Base-by-base conservation (phyloP, 2,329 filamentous ascomycete species). In the Knoxdaviesia proteae region DNA sequence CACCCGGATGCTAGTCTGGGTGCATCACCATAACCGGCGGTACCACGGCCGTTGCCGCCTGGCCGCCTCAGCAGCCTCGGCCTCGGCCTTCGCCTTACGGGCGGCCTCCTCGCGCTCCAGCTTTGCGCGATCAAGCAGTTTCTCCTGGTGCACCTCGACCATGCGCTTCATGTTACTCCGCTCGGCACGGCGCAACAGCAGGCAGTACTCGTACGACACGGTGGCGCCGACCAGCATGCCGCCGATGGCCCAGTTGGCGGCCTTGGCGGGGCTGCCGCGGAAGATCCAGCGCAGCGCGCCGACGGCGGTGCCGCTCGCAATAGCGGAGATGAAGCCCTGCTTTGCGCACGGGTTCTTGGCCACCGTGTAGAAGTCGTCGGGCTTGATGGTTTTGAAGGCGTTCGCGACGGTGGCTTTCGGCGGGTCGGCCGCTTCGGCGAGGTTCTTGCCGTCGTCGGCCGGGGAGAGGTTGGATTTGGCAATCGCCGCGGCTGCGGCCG, bases 161-260 rank as follows among this genome's bases (percentile, higher is more conserved):
- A 82, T 82, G 49, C 84, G 68, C 57, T 81, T 80, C 77, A 98
- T 88, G 47, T 84, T 80, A 47, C 77, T 74, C 51, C 78, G 73
- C 60, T 96, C 88, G 47, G 79, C 68, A 40, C 72, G 67, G 46
- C 86, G 69, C 47, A 72, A 70, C 50, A 77, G 77, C 53, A 86
- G 77, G 61, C 88, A 96, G 53, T 80, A 84, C 60, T 94, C 84
- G 60, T 86, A 90, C 41, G 79, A 78, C 32, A 69, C 68, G 39
- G 80, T 64, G n/a, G 80, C 77, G 6, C 71, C 71, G 20, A 80
- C 55, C 30, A 78, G 65, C 56, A 90, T 93, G 34, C 74, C 68
- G 6, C 77, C 82, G 5, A 90, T 84, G 0, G 84, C 86, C 81
- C 83, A 93, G 53, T 92, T 92, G 34, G 80, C 77, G 1, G 82